Base-by-base conservation (phyloP, 768 basidiomycete species). In the Kwoniella dendrophila region DNA sequence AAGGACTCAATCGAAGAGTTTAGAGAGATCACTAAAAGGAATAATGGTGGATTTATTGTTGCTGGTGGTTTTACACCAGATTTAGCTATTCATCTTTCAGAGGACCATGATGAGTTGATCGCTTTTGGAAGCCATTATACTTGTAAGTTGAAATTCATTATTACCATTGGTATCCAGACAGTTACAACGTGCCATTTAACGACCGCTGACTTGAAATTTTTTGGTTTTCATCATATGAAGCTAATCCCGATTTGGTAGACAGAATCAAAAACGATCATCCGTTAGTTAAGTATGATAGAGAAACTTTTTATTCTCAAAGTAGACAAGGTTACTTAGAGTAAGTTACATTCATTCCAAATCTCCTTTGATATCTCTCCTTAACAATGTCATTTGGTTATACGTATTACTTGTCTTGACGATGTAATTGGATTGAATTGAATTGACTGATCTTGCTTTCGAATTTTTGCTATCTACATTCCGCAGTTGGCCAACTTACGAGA, bases 171-270 rank as follows among this genome's bases (percentile, higher is more conserved):
- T 26, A 8, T 20, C 10, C 38, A 10, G n/a, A 40, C 38, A 40
- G 38, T 40, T 10, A 40, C 38, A 10, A 7, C 36, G 88, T 38
- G 84, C 4, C 84, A 61, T 86, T 85, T 3, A 85, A 10, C n/a
- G 38, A 10, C 38, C 38, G 38, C 43, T 44, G 4, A 44, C 38
- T n/a, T n/a, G 85, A 81, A 81, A 11, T 82, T 58, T 85, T 6
- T n/a, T n/a, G n/a, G n/a, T n/a, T n/a, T n/a, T n/a, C n/a, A n/a
- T n/a, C n/a, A n/a, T n/a, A n/a, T n/a, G n/a, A n/a, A 56, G 58
- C 58, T 27, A 63, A 63, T 40, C 63, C 63, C 30, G 63, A 64
- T 30, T 26, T 64, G 8, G 30, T 41, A 11, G 32, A 22, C 7
- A 38, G 63, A 14, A 59, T 64, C 43, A 53, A 36, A 36, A 59